phyloP scores from a whole-genome alignment of 495 filamentous ascomycete genomes.

The Hypoxylon intermedium region DNA sequence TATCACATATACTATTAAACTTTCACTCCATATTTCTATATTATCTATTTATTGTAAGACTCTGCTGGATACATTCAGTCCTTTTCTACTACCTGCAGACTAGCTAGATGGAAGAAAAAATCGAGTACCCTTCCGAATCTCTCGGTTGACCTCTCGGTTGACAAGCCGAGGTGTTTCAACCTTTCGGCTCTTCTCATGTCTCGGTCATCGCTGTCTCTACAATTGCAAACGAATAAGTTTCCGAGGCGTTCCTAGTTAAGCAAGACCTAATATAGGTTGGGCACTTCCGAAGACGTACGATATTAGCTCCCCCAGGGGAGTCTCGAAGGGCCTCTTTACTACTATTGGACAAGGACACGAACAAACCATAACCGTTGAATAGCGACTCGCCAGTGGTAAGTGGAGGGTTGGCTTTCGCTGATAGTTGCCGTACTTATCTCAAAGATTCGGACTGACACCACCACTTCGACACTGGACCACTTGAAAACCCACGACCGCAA shows the following conservation, averaged over 20 bases:
- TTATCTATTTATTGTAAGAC: neutral
- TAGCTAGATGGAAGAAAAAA: neutral
- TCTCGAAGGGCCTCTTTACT: neutral
- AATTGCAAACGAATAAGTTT: slow-evolving; percentile 1
- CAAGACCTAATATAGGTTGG: neutral
- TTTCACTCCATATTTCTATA: no score
- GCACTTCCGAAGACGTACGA: neutral
- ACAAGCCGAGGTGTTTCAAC: slow-evolving; percentile 25
- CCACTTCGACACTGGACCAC: no score
- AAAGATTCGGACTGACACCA: no score
- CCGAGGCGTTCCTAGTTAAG: neutral
- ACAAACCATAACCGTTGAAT: neutral
- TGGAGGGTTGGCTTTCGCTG: neutral
- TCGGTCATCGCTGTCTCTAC: neutral
- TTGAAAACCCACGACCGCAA: no score
- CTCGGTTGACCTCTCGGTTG: no score
- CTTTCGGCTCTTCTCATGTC: slow-evolving; percentile 5
- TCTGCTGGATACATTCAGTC: neutral
- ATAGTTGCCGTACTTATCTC: neutral
- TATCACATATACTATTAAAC: slow-evolving; percentile 10
- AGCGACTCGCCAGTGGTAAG: neutral
- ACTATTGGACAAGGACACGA: neutral
- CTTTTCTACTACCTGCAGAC: neutral
- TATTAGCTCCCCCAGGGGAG: neutral
- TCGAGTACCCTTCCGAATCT: no score